These are phyloP conservation scores for Lentinula edodes DNA, from an alignment of 768 basidiomycete genomes.

Conservation along the genomic window DNA sequence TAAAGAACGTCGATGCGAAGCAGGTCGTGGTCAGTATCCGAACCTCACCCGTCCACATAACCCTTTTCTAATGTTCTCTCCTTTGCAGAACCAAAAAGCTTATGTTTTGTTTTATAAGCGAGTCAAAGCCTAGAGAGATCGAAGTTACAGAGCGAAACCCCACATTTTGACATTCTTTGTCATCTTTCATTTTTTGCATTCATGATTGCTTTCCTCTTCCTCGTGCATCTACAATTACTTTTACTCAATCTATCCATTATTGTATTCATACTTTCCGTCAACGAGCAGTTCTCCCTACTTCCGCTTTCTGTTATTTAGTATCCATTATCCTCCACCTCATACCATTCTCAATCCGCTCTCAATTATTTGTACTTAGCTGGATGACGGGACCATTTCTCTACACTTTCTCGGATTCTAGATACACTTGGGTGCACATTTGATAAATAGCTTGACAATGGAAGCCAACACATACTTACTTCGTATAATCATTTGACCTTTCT, in stretches of 20 bases:
- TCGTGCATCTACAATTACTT: not conserved
- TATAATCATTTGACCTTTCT: constrained; percentile 13
- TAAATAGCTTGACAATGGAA: not conserved
- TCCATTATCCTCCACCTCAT: not conserved
- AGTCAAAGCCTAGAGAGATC: constrained; percentile 21
- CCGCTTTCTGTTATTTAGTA: not conserved
- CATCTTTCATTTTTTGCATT: not conserved
- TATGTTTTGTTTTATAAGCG: constrained; percentile 83
- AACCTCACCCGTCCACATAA: not conserved
- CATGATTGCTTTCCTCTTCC: not conserved
- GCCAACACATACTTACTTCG: constrained; percentile 26
- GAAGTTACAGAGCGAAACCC: not conserved
- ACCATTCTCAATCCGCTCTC: not conserved
- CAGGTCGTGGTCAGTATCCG: constrained; percentile 70
- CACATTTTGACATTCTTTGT: not conserved
- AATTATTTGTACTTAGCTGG: not conserved
- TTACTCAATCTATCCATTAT: not conserved
- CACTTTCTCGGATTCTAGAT: not conserved
- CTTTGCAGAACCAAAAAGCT: constrained; percentile 49
- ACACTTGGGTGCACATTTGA: not conserved
- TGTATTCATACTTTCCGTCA: not conserved
- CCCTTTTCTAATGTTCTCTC: not conserved
- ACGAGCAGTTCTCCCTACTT: not conserved
- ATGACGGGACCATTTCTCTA: not conserved
- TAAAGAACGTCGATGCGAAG: constrained; percentile 65